Conservation (phyloP, 495 filamentous ascomycete species). For the Hypoxylon lenormandii region DNA sequence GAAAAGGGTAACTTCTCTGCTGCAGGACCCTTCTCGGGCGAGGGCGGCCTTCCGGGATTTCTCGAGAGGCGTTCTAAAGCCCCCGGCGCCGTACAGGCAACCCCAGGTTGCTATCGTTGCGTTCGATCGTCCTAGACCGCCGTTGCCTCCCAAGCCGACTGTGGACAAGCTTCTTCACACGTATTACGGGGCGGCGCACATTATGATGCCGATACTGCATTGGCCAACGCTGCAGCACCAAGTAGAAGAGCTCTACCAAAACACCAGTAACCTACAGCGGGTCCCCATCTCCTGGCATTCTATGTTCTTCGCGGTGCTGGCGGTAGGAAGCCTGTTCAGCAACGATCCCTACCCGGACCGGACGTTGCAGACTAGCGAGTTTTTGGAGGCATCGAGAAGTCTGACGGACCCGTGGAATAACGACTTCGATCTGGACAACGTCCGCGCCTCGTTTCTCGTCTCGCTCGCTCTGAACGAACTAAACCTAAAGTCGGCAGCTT, state of each 20-base stretch:
- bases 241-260: slow-evolving; percentile 79
- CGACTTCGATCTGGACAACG: slow-evolving; percentile 82
- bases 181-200: slow-evolving; percentile 81
- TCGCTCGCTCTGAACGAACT: slow-evolving; percentile 86
- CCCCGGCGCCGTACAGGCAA: slow-evolving; percentile 77
- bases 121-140: slow-evolving; percentile 68
- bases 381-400: slow-evolving; percentile 75
- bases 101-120: slow-evolving; percentile 59
- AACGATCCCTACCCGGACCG: slow-evolving; percentile 65
- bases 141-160: slow-evolving; percentile 75
- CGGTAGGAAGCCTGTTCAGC: slow-evolving; percentile 83
- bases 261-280: slow-evolving; percentile 69
- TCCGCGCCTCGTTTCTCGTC: slow-evolving; percentile 75
- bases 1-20: slow-evolving; percentile 66
- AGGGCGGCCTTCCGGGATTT: slow-evolving; percentile 78
- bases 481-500: slow-evolving; percentile 88
- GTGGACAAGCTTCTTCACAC: slow-evolving; percentile 80
- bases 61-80: slow-evolving; percentile 82
- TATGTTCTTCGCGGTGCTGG: slow-evolving; percentile 84
- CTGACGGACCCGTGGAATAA: slow-evolving; percentile 86
- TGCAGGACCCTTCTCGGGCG: slow-evolving; percentile 76
- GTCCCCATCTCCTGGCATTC: slow-evolving; percentile 81
- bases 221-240: slow-evolving; percentile 85
- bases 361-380: slow-evolving; percentile 73
- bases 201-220: slow-evolving; percentile 84